phyloP scores from a whole-genome alignment of 345 rosid species.

The Eucalyptus pauciflora region DNA sequence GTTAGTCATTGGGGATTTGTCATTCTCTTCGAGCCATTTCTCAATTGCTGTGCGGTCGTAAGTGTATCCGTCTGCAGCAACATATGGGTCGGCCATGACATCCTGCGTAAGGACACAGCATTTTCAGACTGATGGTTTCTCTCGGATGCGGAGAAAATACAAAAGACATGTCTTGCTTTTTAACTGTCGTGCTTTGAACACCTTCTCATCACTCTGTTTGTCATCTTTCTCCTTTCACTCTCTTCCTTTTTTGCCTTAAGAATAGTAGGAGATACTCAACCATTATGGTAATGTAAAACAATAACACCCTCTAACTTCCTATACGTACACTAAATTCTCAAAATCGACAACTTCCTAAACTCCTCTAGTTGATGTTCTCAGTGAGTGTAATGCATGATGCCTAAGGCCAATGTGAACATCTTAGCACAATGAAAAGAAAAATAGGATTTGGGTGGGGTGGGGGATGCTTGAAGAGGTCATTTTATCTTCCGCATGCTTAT shows the following conservation, averaged over 20 bases:
- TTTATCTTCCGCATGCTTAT: neutral
- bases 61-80: conserved; percentile 84
- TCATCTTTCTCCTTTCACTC: neutral
- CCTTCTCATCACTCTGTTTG: neutral
- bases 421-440: neutral
- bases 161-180: neutral
- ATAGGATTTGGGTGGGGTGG: neutral
- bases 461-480: neutral
- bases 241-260: neutral
- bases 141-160: neutral
- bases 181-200: neutral
- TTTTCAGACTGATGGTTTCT: neutral
- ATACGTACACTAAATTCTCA: neutral
- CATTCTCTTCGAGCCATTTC: conserved; percentile 50
- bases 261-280: neutral
- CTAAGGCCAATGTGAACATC: neutral
- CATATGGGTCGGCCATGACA: conserved; percentile 70
- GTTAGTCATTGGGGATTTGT: conserved; percentile 61
- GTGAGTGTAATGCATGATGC: neutral
- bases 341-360: neutral
- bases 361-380: neutral
- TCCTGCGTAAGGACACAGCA: conserved; percentile 28
- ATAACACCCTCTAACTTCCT: neutral
- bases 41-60: conserved; percentile 68
- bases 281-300: neutral